These are phyloP conservation scores for Trichoderma pleuroti DNA, from an alignment of 2,329 filamentous ascomycete species.

Conservation along the genomic window DNA sequence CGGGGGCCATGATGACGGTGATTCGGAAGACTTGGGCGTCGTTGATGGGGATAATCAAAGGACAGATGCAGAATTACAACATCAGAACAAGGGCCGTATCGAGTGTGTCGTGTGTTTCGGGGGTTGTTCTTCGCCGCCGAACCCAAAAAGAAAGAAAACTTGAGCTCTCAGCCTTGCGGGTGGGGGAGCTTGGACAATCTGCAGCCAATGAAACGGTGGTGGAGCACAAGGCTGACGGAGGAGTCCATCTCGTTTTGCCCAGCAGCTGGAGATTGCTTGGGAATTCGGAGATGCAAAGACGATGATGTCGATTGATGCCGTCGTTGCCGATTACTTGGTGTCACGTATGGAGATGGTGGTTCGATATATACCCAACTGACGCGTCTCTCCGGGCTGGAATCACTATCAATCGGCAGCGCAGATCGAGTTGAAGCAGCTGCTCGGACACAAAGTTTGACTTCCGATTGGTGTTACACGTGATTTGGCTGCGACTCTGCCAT, in stretches of 20 bases:
- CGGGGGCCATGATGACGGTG: conserved; percentile 32
- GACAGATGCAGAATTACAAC: not conserved
- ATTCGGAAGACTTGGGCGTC: not conserved
- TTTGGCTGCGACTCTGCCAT: not conserved
- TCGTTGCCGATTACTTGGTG: not conserved
- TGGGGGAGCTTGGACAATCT: not conserved
- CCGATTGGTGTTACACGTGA: not conserved
- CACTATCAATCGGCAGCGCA: not conserved
- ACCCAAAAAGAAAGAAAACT: conserved; percentile 23
- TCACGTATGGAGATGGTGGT: not conserved
- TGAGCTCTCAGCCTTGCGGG: conserved; percentile 26
- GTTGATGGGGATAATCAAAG: not conserved
- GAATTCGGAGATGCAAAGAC: not conserved
- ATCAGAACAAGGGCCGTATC: not conserved
- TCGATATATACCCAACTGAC: not conserved
- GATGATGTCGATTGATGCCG: not conserved
- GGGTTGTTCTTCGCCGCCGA: not conserved
- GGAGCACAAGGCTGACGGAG: conserved; percentile 14
- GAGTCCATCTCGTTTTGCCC: not conserved
- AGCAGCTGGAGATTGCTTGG: not conserved
- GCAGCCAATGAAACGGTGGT: not conserved
- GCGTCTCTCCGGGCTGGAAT: not conserved
- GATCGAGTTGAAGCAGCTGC: not conserved
- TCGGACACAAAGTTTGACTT: not conserved
- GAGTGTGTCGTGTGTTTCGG: not conserved